These are phyloP conservation scores for Lipomyces anomalus DNA, from an alignment of 805 yeast genomes.

Conservation along the genomic window DNA sequence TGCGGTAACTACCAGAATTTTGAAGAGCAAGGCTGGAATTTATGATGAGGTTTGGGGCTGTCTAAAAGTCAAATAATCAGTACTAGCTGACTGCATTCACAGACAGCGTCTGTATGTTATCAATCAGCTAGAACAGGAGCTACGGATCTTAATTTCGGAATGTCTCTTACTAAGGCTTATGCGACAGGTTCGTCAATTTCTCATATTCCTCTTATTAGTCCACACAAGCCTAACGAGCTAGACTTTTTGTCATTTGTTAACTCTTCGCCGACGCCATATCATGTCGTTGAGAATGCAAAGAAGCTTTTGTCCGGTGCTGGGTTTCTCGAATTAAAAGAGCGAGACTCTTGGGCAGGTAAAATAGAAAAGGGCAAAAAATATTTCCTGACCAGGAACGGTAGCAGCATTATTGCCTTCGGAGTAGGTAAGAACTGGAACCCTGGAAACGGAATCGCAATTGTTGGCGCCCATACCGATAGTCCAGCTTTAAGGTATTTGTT, in stretches of 20 bases:
- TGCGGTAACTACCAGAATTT: too few species aligned
- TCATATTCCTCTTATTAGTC: too few species aligned
- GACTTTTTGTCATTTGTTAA: constrained; percentile 76
- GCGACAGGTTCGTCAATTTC: neutral
- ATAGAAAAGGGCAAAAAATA: constrained; percentile 58
- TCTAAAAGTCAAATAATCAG: too few species aligned
- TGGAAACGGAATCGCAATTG: constrained; percentile 79
- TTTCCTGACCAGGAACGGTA: constrained; percentile 82
- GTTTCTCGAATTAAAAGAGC: constrained; percentile 66
- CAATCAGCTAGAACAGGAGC: too few species aligned
- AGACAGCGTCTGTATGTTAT: too few species aligned
- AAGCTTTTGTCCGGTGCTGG: constrained; percentile 53
- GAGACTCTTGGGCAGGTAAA: constrained; percentile 58
- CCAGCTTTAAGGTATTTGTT: constrained; percentile 58
- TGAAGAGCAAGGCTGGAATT: too few species aligned
- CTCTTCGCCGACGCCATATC: constrained; percentile 89
- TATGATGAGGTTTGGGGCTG: too few species aligned
- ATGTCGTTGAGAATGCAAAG: constrained; percentile 70
- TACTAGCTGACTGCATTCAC: too few species aligned
- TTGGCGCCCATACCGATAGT: constrained; percentile 96
- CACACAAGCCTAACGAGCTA: too few species aligned
- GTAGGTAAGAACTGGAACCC: constrained; percentile 67
- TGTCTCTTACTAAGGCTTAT: neutral
- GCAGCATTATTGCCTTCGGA: constrained; percentile 81
- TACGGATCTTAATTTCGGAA: too few species aligned